Percentiles rank a stretch among this genome's conserved stretches.
Conservation (phyloP, 106 monocot species). For the Hemerocallis citrina region DNA sequence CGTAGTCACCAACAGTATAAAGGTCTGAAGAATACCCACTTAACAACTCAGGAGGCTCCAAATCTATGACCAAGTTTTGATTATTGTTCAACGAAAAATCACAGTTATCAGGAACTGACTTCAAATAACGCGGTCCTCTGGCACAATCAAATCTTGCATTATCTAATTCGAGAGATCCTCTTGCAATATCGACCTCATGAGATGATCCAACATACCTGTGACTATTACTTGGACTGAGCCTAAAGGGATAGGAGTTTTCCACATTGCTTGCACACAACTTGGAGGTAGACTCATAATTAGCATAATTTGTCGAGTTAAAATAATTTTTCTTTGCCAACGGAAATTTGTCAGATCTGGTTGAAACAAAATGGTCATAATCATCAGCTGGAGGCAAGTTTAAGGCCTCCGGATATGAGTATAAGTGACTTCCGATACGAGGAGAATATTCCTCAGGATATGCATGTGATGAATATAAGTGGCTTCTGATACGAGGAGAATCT, state of each 20-base stretch:
- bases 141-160: constrained; percentile 2
- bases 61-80: background rate
- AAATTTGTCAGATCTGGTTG: background rate
- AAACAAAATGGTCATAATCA: background rate
- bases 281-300: too few relatives aligned
- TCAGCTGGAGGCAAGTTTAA: background rate
- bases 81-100: background rate
- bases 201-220: background rate
- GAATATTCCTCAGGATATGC: too few relatives aligned
- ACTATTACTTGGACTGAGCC: background rate
- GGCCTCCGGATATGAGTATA: background rate
- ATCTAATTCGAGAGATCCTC: background rate
- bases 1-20: background rate
- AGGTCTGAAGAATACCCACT: background rate
- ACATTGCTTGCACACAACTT: background rate
- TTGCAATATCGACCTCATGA: background rate
- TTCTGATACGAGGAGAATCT: background rate
- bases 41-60: background rate
- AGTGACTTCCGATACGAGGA: background rate
- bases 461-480: background rate
- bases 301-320: background rate
- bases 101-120: background rate
- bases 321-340: background rate
- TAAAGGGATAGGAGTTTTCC: background rate
- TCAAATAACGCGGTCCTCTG: background rate